These are phyloP conservation scores for Pyropia yezoensis DNA, from an alignment of 23 red algal species.

Conservation along the genomic window DNA sequence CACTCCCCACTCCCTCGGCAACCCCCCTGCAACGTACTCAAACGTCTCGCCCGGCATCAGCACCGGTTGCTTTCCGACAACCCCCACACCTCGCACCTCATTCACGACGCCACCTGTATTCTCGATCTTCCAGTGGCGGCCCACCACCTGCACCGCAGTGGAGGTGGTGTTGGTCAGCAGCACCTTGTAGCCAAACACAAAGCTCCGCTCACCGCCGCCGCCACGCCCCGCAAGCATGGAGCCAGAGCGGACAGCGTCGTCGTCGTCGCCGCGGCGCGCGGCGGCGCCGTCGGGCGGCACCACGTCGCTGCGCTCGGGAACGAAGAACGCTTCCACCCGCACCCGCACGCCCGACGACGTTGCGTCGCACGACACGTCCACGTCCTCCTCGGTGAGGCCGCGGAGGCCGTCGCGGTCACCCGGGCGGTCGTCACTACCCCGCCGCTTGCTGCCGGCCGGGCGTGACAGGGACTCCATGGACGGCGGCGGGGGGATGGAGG, in stretches of 20 bases:
- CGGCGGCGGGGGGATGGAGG: slow-evolving; percentile 17
- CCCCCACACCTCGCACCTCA: slow-evolving; percentile 38
- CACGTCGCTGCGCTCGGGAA: slow-evolving; percentile 22
- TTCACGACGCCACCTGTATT: slow-evolving; percentile 1
- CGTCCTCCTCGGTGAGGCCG: slow-evolving; percentile 10
- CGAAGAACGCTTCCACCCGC: slow-evolving; percentile 32
- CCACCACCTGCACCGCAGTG: slow-evolving; percentile 37
- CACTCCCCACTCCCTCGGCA: too few relatives aligned
- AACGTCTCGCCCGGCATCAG: slow-evolving; percentile 40
- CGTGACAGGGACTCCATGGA: not conserved
- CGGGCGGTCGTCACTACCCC: not conserved
- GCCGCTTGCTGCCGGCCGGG: not conserved
- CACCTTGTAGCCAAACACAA: slow-evolving; percentile 55
- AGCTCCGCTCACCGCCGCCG: not conserved
- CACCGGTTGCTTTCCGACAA: slow-evolving; percentile 66
- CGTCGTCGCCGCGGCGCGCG: too few relatives aligned
- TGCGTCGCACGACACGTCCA: slow-evolving; percentile 4
- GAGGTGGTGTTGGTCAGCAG: slow-evolving; percentile 21
- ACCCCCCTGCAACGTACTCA: slow-evolving; percentile 12
- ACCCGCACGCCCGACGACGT: slow-evolving; percentile 23
- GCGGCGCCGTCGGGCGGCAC: not conserved
- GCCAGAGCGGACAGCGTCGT: too few relatives aligned
- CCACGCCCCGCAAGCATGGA: too few relatives aligned
- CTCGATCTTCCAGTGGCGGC: slow-evolving; percentile 45
- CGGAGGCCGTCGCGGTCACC: not conserved